Evolutionary conservation across 441 rosid genomes (phyloP).

Genomic region (Sinapis alba): DNA sequence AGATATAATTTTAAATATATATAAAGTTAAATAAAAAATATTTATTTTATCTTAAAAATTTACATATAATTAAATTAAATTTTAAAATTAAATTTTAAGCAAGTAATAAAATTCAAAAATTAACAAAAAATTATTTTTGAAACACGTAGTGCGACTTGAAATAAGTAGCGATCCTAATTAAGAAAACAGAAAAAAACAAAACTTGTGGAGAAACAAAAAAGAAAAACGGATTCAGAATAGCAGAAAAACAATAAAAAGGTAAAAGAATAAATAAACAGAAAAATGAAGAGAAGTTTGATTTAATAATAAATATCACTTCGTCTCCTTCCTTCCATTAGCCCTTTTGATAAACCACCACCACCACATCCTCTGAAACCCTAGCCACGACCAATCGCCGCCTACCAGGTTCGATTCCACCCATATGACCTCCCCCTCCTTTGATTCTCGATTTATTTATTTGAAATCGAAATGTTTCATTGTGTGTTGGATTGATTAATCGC

Average conservation of each 20-base stretch:
- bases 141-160: neutral
- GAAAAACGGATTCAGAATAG: constrained; percentile 28
- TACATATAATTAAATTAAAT: too few species aligned
- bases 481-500: neutral
- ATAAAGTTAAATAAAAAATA: too few species aligned
- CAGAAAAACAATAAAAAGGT: neutral
- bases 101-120: too few species aligned
- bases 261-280: neutral
- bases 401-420: constrained; percentile 29
- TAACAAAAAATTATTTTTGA: too few species aligned
- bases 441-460: neutral
- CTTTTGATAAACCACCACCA: constrained; percentile 23
- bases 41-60: too few species aligned
- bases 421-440: neutral
- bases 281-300: neutral
- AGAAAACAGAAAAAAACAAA: neutral
- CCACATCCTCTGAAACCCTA: constrained; percentile 32
- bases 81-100: too few species aligned
- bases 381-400: constrained; percentile 19
- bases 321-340: constrained; percentile 9
- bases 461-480: constrained; percentile 1
- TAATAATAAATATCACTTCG: constrained; percentile 15
- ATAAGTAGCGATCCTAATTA: neutral
- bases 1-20: too few species aligned
- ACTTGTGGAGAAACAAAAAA: constrained; percentile 13